Conservation (phyloP, 495 filamentous ascomycete genomes). For the Collariella sp. region DNA sequence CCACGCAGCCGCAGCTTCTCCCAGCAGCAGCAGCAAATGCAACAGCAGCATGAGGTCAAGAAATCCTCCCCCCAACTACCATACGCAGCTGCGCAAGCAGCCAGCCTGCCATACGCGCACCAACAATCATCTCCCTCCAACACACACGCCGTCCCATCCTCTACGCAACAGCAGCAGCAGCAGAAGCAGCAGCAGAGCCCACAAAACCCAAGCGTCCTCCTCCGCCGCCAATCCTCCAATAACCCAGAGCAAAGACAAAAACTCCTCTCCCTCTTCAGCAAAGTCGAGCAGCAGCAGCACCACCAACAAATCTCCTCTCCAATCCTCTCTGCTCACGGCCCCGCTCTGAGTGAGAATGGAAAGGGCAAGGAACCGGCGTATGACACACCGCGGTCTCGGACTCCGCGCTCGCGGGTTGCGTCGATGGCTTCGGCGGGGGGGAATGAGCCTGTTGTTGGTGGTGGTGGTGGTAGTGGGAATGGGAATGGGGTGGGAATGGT, state of each 20-base stretch:
- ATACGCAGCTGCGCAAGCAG: constrained; percentile 13
- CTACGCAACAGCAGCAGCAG: constrained; percentile 10
- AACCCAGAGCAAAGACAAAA: constrained; percentile 56
- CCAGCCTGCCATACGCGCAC: constrained; percentile 17
- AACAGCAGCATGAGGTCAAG: constrained; percentile 13
- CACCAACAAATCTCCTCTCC: constrained; percentile 27
- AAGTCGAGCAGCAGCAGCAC: constrained; percentile 19
- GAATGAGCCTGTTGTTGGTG: constrained; percentile 1
- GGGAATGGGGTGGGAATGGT: too few species aligned
- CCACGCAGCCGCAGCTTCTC: constrained; percentile 15
- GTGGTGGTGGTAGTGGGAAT: too few species aligned
- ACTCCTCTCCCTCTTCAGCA: constrained; percentile 66
- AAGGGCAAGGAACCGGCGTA: constrained; percentile 31
- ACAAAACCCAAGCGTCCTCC: constrained; percentile 4
- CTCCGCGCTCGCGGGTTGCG: constrained; percentile 33
- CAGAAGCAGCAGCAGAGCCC: too few species aligned
- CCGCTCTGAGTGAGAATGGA: too few species aligned
- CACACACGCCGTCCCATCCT: constrained; percentile 7
- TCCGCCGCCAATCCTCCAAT: constrained; percentile 20
- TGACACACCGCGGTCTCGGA: constrained; percentile 25
- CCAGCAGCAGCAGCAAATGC: constrained; percentile 12
- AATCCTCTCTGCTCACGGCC: constrained; percentile 36
- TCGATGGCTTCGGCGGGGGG: constrained; percentile 29
- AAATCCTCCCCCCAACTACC: constrained; percentile 14
- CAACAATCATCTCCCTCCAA: constrained; percentile 6